Base-by-base conservation (phyloP, 176 grass and related monocot genomes). In the Phragmites australis region DNA sequence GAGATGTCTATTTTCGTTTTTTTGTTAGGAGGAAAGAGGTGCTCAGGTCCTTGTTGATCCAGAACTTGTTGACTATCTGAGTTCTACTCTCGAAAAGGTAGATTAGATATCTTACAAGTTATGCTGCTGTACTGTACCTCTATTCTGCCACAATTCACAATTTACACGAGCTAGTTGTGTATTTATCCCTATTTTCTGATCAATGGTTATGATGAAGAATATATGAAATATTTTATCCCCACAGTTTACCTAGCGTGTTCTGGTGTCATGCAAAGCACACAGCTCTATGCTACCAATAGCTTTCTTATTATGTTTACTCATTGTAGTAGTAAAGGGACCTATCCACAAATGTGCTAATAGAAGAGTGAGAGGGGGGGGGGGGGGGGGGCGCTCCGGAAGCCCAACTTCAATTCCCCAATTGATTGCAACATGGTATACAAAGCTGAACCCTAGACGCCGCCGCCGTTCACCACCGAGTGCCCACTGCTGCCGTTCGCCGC, bases 1-100 rank as follows among this genome's bases (percentile, higher is more conserved):
- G 26, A 13, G 14, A 82, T 50, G 49, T 78, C 6, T 63, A 37
- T 51, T 58, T 81, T 59, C 12, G 15, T 51, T 68, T 59, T 67
- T 74, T 86, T 83, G 32, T 87, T 83, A 98, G 92, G 96, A 92
- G 40, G 92, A 89, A 80, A 91, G 75, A 70, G 96, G 96, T 61
- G 92, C 90, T 19, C 90, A 98, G 81, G 78, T 98, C 56, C 77
- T 98, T 68, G 86, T 99, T 82, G 89, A 93, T 84, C 92, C 96
- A 81, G 96, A 95, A 70, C 93, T 99, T 86, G 78, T 89, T 70
- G 96, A 99, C 16, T 93, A 93, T 82, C 79, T 95, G 75, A 84
- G 48, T 63, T 79, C 75, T 54, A 79, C 86, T 84, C n/a, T 93
- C 31, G 88, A 95, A 79, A 95, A 95, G 90, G 90, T 99, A 48